Conservation (phyloP, 139 green algal species). For the Asterochloris erici region DNA sequence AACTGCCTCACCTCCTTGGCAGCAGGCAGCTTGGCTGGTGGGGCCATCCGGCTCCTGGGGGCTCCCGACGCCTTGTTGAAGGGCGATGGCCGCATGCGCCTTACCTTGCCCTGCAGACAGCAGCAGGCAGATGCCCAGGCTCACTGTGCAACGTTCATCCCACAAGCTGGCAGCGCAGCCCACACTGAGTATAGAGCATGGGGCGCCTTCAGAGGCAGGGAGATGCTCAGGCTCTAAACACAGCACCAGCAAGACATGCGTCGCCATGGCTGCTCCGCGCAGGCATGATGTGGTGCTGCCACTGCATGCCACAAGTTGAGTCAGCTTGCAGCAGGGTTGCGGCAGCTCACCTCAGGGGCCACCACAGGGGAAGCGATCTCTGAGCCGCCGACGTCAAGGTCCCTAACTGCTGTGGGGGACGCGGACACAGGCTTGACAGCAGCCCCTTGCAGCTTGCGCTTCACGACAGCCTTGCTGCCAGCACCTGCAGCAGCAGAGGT, state of each 20-base stretch:
- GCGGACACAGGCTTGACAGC: background rate
- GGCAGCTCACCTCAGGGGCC: background rate
- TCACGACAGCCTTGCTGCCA: conserved; percentile 24
- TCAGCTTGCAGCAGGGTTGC: background rate
- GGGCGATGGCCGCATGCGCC: conserved; percentile 45
- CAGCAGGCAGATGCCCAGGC: background rate
- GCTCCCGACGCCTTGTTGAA: conserved; percentile 51
- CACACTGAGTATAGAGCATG: background rate
- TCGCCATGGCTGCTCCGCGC: background rate
- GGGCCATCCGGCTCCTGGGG: conserved; percentile 31
- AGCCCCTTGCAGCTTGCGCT: conserved; percentile 31
- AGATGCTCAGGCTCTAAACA: background rate
- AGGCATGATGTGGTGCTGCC: background rate
- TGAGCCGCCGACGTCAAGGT: no score
- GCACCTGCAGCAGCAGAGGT: conserved; percentile 3
- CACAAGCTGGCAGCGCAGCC: background rate
- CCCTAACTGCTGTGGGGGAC: background rate
- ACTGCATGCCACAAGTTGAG: background rate
- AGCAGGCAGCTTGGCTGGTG: conserved; percentile 25
- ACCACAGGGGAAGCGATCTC: no score
- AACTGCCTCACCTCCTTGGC: background rate
- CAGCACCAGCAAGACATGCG: background rate
- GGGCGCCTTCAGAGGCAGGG: background rate
- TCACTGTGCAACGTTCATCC: background rate
- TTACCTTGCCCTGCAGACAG: conserved; percentile 36